These are phyloP conservation scores for Spergularia marina DNA, from an alignment of 148 eudicot genomes.

Conservation along the genomic window DNA sequence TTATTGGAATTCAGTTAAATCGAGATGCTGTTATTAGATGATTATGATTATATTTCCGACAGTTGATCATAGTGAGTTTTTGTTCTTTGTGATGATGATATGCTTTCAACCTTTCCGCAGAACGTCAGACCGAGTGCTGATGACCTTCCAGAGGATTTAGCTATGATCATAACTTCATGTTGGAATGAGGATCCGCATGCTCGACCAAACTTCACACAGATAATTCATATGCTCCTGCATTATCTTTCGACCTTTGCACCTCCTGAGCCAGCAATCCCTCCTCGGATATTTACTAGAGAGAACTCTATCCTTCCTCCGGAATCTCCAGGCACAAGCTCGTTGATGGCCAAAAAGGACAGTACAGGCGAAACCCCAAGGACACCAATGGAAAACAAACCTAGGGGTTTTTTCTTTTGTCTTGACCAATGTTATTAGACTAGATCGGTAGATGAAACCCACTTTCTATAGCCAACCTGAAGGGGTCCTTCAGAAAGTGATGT, in stretches of 20 bases:
- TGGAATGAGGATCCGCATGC: slow-evolving; percentile 83
- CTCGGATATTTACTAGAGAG: slow-evolving; percentile 56
- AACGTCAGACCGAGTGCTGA: slow-evolving; percentile 88
- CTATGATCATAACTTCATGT: slow-evolving; percentile 70
- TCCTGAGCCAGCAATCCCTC: slow-evolving; percentile 56
- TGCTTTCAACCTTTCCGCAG: slow-evolving; percentile 35
- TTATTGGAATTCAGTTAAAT: not conserved
- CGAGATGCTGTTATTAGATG: not conserved
- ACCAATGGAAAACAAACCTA: slow-evolving; percentile 45
- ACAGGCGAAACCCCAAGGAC: slow-evolving; percentile 55
- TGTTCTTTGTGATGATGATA: slow-evolving; percentile 1
- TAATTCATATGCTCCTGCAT: slow-evolving; percentile 76
- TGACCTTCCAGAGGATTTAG: slow-evolving; percentile 75
- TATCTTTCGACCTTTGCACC: slow-evolving; percentile 56
- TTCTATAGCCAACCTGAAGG: slow-evolving; percentile 16
- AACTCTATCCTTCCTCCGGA: slow-evolving; percentile 78
- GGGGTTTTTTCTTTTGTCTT: slow-evolving; percentile 70
- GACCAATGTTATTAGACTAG: slow-evolving; percentile 46
- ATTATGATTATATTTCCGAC: too few species aligned
- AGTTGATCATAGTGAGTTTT: too few species aligned
- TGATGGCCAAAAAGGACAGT: slow-evolving; percentile 60
- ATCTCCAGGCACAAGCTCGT: slow-evolving; percentile 86
- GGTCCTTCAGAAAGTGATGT: slow-evolving; percentile 25
- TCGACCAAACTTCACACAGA: slow-evolving; percentile 81
- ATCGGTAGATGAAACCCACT: slow-evolving; percentile 22